Base-by-base conservation (phyloP, 257 asterid genomes). In the Nicotiana noctiflora region DNA sequence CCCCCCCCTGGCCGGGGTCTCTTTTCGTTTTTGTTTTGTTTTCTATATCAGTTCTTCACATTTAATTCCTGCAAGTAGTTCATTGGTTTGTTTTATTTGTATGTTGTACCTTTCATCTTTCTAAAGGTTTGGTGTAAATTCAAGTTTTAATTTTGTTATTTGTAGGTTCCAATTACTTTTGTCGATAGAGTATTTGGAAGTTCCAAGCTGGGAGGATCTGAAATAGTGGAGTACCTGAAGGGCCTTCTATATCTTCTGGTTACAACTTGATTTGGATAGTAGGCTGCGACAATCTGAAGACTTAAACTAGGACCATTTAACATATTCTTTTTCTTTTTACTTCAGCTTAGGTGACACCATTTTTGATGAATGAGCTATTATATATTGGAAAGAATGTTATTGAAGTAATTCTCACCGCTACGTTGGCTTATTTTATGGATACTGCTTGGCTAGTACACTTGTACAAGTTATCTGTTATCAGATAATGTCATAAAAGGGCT, bases 171-270 rank as follows among this genome's bases (percentile, higher is more conserved):
- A 13, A 95, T 93, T 85, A 93, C 98, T 34, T 95, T 95, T 80
- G 98, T 95, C 1, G 99, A 95, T 87, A 86, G 99, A 90, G 97
- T 95, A 53, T 93, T 87, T 81, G 99, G 98, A 82, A 95, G 92
- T 86, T 95, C 99, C 15, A 95, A 95, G 88, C 83, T 95, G 77
- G 99, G 98, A 80, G 99, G 99, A 85, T 95, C 98, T 59, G 99
- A 95, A 86, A 95, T 95, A 70, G 97, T 95, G 6, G 97, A 95
- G 87, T 94, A 93, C 82, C 85, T 94, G 76, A 94, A 94, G 83
- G 98, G 98, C 81, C 98, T 94, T 76, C 25, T 93, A 31, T 92
- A 93, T 90, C 98, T 94, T 82, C 86, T 93, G 78, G 80, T 91
- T 65, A 94, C 98, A 75, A 94, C 98, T 80, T 94, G 86, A 90